Base-by-base conservation (phyloP, 495 filamentous ascomycete species). In the Podospora fimiseda region DNA sequence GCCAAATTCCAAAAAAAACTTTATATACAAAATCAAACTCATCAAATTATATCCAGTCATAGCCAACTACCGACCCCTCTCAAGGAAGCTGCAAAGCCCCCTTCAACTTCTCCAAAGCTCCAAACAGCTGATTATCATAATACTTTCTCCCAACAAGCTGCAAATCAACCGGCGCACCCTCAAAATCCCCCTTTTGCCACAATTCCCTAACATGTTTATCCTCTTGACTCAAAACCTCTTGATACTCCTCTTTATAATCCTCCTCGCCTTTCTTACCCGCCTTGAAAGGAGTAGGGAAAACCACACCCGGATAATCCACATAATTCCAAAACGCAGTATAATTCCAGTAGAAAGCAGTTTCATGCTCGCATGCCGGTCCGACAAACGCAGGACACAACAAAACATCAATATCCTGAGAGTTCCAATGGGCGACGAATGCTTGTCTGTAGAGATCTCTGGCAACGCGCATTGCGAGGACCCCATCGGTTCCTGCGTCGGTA, bases 351-450 rank as follows among this genome's bases (percentile, higher is more conserved):
- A 75, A 74, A 0, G 78, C 70, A 13, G 79, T 80, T 40, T 81
- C 79, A 43, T 83, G 74, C 50, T 73, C 78, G 5, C 80, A 75
- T 0, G 86, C 84, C 0, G 76, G 77, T 15, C 82, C 78, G 1
- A 80, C 76, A 20, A 78, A 80, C 1, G 73, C 76, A 0, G 87
- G 86, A 48, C 77, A 83, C 1, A 93, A 69, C 44, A 93, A 82
- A 2, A 85, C 83, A 68, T 92, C 88, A 1, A 89, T 77, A 11
- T 63, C 63, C 16, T 48, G 20, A 0, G 69, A 61, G 39, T 69
- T 76, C 82, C 81, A 85, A 50, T 72, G 70, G 56, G 80, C 76
- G 1, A 83, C 69, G 53, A 81, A 85, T 14, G 50, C 18, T 21
- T 53, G 19, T 27, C 60, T 30, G 57, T 50, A 65, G 1, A 66